Evolutionary conservation across 1,139 yeast species (phyloP).

Genomic region (Yamadazyma diddensiae): DNA sequence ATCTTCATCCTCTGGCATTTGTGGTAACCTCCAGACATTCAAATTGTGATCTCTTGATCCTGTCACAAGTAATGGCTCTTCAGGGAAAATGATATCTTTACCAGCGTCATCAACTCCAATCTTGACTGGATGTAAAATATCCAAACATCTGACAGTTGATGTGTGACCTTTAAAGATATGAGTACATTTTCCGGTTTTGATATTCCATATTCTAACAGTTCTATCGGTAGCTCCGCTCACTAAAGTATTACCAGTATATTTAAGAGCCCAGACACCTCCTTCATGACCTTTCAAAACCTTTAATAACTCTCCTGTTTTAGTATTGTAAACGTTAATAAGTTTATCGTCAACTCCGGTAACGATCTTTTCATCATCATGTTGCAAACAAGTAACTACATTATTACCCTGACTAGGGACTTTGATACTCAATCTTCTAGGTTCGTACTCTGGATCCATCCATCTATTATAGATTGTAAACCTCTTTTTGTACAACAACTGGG

Average conservation of each 20-base stretch:
- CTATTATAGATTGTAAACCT: constrained; percentile 63
- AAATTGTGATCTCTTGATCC: constrained; percentile 91
- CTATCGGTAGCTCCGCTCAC: constrained; percentile 93
- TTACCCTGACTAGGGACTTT: constrained; percentile 57
- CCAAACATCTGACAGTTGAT: constrained; percentile 88
- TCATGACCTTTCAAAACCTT: constrained; percentile 82
- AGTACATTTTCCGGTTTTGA: constrained; percentile 69
- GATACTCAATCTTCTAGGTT: constrained; percentile 68
- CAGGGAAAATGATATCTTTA: constrained; percentile 60
- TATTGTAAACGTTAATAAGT: constrained; percentile 76
- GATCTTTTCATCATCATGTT: constrained; percentile 86
- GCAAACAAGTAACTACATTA: constrained; percentile 89
- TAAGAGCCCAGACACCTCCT: constrained; percentile 98
- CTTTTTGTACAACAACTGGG: constrained; percentile 63
- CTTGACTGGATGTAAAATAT: constrained; percentile 67
- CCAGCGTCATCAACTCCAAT: constrained; percentile 62
- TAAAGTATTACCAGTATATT: constrained; percentile 77
- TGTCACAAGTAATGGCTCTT: constrained; percentile 66
- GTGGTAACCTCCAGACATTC: constrained; percentile 85
- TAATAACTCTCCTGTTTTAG: constrained; percentile 67
- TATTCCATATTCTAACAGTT: constrained; percentile 86
- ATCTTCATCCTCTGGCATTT: constrained; percentile 38
- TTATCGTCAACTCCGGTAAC: constrained; percentile 93
- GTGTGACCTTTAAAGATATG: constrained; percentile 90
- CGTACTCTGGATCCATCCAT: constrained; percentile 79